phyloP scores from a whole-genome alignment of 768 basidiomycete species.

The Mycena metata region DNA sequence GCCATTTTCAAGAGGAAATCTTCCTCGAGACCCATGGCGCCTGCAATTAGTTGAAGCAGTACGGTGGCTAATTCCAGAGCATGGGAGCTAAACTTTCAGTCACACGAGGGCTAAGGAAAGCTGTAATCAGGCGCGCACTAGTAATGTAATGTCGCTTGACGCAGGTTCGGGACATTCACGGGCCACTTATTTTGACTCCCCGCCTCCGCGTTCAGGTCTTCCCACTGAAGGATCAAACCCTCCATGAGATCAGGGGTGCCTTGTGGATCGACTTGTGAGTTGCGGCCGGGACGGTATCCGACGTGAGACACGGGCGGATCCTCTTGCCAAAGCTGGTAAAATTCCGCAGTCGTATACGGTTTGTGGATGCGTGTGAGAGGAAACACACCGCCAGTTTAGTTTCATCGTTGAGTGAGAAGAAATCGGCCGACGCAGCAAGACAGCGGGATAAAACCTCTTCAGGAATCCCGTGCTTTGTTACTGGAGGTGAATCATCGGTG shows the following conservation, averaged over 20 bases:
- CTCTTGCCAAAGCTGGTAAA: slow-evolving; percentile 1
- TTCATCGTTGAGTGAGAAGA: background rate
- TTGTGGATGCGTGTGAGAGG: background rate
- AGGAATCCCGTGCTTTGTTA: slow-evolving; percentile 4
- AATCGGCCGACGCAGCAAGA: background rate
- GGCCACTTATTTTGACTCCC: slow-evolving; percentile 8
- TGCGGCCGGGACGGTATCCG: background rate
- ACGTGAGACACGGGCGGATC: background rate
- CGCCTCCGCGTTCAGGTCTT: background rate
- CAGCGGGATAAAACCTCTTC: background rate
- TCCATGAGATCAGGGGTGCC: slow-evolving; percentile 5
- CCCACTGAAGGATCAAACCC: background rate
- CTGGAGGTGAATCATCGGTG: background rate
- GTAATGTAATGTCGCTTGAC: background rate
- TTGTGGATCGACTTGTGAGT: background rate
- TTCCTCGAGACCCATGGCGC: slow-evolving; percentile 1
- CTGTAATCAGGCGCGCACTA: background rate
- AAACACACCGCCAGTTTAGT: slow-evolving; percentile 1
- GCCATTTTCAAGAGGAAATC: slow-evolving; percentile 10
- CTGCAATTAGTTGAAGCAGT: background rate
- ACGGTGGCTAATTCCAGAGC: background rate
- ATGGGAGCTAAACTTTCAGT: background rate
- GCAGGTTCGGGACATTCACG: background rate
- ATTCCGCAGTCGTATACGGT: background rate
- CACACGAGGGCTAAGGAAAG: too few species aligned